Evolutionary conservation across 139 green algal genomes (phyloP), one percentile per base, ranked within the genome.

Genomic region (Prasinococcaceae sp.): DNA sequence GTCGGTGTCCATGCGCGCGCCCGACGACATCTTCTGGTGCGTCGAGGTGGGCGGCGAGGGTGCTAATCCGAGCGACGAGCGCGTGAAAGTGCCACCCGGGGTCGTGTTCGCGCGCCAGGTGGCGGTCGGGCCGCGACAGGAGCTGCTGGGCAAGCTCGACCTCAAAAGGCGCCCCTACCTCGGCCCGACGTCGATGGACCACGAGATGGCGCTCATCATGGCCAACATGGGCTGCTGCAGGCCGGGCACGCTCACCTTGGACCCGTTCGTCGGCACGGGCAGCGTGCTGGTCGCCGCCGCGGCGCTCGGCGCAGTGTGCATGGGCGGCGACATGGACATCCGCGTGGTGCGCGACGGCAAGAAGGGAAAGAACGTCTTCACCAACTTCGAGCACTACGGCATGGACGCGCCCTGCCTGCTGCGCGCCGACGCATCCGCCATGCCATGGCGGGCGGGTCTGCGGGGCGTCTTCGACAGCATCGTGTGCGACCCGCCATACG

Each of bases 181-280:
- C 22, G 88, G 88, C 2, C 86, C 88, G 38, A 97, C 88, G 10
- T 77, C 54, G 39, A 97, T 97, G 88, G 86, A 97, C 60, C 54
- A 76, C 1, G 88, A 96, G 73, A 76, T 96, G 61, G 74, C 88
- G 16, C 83, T 92, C 58, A 50, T 96, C 38, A 96, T 96, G 81
- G 81, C 73, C 55, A 94, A 93, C 73, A 61, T 79, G 63, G 88
- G 56, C 1, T 35, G 39, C 5, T 19, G 14, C 27, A 6, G 40
- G 17, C 48, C 37, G 35, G 52, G 65, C 26, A 45, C 43, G 17
- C 52, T 88, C 36, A 69, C 82, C 3, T 75, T 77, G 19, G 80
- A 89, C 55, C 80, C 80, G 1, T 89, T 90, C 64, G 76, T 79
- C n/a, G 86, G 87, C 25, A 96, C 87, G 0, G 88, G 88, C 28